A percentile compares a stretch with the other conserved stretches of the same genome.
Conservation (phyloP, 2,329 filamentous ascomycete genomes). For the Neonectria coccinea region DNA sequence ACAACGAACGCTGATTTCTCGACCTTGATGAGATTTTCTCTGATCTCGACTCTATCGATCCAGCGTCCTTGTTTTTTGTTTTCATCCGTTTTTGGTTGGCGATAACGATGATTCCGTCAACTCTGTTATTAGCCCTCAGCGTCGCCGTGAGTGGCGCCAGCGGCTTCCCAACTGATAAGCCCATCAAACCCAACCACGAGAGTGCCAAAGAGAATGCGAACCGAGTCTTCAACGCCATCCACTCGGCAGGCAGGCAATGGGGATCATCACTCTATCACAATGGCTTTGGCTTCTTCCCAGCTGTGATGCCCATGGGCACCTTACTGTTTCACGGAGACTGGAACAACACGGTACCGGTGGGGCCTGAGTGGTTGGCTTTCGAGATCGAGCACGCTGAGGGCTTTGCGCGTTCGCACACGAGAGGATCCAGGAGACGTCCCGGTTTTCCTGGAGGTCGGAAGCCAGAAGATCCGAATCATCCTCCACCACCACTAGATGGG, state of each 20-base stretch:
- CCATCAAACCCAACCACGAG: slow-evolving; percentile 52
- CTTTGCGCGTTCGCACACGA: slow-evolving; percentile 62
- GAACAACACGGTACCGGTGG: slow-evolving; percentile 58
- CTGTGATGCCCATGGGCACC: slow-evolving; percentile 71
- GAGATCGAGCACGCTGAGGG: slow-evolving; percentile 78
- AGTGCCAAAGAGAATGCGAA: slow-evolving; percentile 65
- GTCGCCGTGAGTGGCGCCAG: slow-evolving; percentile 14
- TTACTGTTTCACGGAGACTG: slow-evolving; percentile 75
- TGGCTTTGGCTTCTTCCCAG: slow-evolving; percentile 78
- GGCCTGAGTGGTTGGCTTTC: slow-evolving; percentile 79
- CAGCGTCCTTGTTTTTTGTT: background rate
- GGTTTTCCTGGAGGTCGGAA: background rate
- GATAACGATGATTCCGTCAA: slow-evolving; percentile 32
- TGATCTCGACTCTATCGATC: background rate
- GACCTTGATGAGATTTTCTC: slow-evolving; percentile 6
- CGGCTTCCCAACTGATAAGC: slow-evolving; percentile 9
- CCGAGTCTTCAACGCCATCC: slow-evolving; percentile 78
- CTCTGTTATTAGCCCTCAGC: slow-evolving; percentile 29
- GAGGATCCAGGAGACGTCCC: background rate
- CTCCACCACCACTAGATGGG: slow-evolving; percentile 11
- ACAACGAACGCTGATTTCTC: slow-evolving; percentile 18
- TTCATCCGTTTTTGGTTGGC: background rate
- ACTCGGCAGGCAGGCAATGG: slow-evolving; percentile 80
- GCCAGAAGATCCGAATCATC: slow-evolving; percentile 10
- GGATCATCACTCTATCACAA: slow-evolving; percentile 80